Evolutionary conservation across 1,139 yeast species (phyloP), one percentile per base, ranked within the genome.

Genomic region (Kurtzmaniella natalensis): DNA sequence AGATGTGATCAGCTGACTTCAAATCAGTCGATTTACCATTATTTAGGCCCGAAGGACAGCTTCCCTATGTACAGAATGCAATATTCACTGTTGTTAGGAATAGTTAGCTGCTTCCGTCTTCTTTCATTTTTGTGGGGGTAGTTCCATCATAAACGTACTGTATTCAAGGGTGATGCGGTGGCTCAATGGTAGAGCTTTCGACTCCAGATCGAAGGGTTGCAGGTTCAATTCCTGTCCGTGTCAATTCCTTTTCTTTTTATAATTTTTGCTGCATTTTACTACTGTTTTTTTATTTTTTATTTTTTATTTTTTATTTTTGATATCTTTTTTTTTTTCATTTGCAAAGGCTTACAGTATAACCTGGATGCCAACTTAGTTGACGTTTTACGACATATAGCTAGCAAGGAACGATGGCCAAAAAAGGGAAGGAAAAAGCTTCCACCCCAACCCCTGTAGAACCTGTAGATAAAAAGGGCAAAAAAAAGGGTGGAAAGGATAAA

Each of bases 131-230:
- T n/a, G n/a, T n/a, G n/a, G n/a, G n/a, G n/a, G n/a, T n/a, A n/a
- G n/a, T n/a, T n/a, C n/a, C n/a, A n/a, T n/a, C n/a, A n/a, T n/a
- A n/a, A n/a, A n/a, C n/a, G n/a, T n/a, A n/a, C n/a, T n/a, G n/a
- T n/a, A n/a, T n/a, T 36, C 28, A 59, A 23, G 62, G 67, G 50
- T 59, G 86, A 78, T 78, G 87, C 85, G 81, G 85, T 80, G 86
- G 87, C 87, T 81, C 88, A 80, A 81, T 80, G 88, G 88, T 78
- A 80, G 88, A 80, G 87, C 86, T 78, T 79, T 79, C 79, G 88
- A 80, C 80, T 81, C 87, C 87, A 79, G 45, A 51, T 51, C 61
- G 52, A 54, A 54, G 47, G 61, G 61, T 53, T 55, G 61, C 60
- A 55, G 59, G 61, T 55, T 55, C 61, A 48, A 55, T 54, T 55